Conservation (phyloP, 331 rosid species). For the Saraca asoca region DNA sequence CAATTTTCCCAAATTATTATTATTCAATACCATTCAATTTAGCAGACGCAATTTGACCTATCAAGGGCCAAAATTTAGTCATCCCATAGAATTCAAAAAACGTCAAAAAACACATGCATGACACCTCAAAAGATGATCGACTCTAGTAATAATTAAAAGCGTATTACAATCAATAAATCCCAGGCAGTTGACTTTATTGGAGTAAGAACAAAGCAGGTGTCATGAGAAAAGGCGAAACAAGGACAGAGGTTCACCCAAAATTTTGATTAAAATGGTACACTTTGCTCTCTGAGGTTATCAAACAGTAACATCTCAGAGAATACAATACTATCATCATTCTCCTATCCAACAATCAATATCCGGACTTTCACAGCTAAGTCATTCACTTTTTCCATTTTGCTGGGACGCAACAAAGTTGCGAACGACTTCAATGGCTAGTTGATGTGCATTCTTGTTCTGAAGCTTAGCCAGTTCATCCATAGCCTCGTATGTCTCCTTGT, state of each 20-base stretch:
- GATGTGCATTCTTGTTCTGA: constrained; percentile 91
- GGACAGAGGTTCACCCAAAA: constrained; percentile 30
- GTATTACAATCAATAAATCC: constrained; percentile 28
- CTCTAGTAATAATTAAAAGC: constrained; percentile 1
- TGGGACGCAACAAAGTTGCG: constrained; percentile 78
- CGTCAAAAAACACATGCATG: too few relatives aligned
- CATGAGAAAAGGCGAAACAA: neutral
- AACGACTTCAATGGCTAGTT: constrained; percentile 82
- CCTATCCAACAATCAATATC: constrained; percentile 25
- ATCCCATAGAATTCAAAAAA: too few relatives aligned
- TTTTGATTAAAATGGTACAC: constrained; percentile 29
- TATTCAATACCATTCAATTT: too few relatives aligned
- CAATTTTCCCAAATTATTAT: too few relatives aligned
- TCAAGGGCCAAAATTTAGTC: too few relatives aligned
- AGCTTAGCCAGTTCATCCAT: constrained; percentile 69
- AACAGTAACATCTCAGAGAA: constrained; percentile 47
- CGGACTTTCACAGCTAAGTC: constrained; percentile 34
- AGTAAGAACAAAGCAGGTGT: constrained; percentile 28
- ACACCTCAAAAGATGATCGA: neutral
- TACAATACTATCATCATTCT: constrained; percentile 30
- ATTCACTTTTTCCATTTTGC: constrained; percentile 77
- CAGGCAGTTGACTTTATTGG: constrained; percentile 21
- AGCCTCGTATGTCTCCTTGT: constrained; percentile 83
- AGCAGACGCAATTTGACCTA: too few relatives aligned
- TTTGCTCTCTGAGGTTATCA: constrained; percentile 46